phyloP scores from a whole-genome alignment of 768 basidiomycete genomes.

The Vishniacozyma victoriae region DNA sequence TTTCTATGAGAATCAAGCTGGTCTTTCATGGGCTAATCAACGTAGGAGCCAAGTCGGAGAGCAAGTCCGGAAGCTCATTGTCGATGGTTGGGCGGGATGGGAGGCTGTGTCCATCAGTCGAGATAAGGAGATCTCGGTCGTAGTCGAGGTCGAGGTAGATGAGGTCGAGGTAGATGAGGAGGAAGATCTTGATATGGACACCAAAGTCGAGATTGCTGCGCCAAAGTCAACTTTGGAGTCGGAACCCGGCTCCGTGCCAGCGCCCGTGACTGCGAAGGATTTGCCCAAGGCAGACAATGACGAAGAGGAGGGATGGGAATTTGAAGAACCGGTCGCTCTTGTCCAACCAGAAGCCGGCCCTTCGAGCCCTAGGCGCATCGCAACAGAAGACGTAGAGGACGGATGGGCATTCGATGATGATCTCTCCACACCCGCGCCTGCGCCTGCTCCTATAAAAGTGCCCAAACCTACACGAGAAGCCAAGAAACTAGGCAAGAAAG shows the following conservation, averaged over 20 bases:
- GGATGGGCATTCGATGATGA: conserved; percentile 54
- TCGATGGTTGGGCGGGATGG: conserved; percentile 44
- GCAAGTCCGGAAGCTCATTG: conserved; percentile 55
- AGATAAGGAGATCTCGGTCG: conserved; percentile 21
- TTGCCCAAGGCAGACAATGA: neutral
- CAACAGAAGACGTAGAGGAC: conserved; percentile 21
- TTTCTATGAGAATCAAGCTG: conserved; percentile 62
- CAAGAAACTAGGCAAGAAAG: conserved; percentile 41
- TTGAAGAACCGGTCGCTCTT: neutral
- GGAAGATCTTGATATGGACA: neutral
- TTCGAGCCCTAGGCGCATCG: conserved; percentile 9
- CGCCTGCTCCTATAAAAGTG: conserved; percentile 52
- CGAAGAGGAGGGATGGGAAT: neutral
- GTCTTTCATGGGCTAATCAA: conserved; percentile 71
- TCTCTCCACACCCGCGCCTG: conserved; percentile 45
- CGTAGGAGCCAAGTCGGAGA: conserved; percentile 64
- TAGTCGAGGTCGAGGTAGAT: conserved; percentile 37
- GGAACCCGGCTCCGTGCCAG: neutral
- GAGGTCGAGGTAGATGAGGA: conserved; percentile 11
- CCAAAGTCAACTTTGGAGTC: neutral
- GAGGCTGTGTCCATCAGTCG: conserved; percentile 16
- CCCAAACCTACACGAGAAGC: conserved; percentile 65
- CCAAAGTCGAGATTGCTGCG: neutral
- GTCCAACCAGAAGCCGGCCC: neutral
- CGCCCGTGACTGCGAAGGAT: no score